Evolutionary conservation across 2,329 filamentous ascomycete species (phyloP), one percentile per base, ranked within the genome.

Genomic region (Fusarium transvaalense): DNA sequence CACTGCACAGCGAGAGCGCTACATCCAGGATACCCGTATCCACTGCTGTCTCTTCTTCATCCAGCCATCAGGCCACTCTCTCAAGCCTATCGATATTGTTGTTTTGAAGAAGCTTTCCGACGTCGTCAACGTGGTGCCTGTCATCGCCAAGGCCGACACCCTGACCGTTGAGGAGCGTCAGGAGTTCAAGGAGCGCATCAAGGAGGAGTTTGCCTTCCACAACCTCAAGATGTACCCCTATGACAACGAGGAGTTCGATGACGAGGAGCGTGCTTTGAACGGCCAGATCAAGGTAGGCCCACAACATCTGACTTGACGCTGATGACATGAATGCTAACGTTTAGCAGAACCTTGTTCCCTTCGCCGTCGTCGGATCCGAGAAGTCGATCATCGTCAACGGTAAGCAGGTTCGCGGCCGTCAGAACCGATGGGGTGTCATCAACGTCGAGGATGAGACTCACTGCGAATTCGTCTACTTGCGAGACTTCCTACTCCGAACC

Each of bases 201-300:
- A 97, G 92, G 96, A 98, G 87, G 96, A 99, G 82, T 99, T 99
- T 81, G 86, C 92, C 61, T 99, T 99, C 91, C 96, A 99, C 89
- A 98, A 98, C 87, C 89, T 99, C 78, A 95, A 97, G 88, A 99
- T 99, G 96, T 99, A 97, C 87, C 96, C 96, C 64, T 99, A 99
- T 82, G 96, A 99, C 82, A 98, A 97, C 79, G 96, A 99, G 76
- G 96, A 99, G 86, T 91, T 98, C 75, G 96, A 99, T 78, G 92
- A 96, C 71, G 96, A 99, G 86, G 96, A 99, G 85, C 91, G 93
- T 76, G 90, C 91, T 66, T 86, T 97, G 83, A 98, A 98, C 84
- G 90, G 89, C 62, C 92, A 97, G 79, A 99, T 99, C 85, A 98
- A 98, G 92, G 94, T 97, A 83, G 65, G 83, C 75, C 15, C 10